Conservation (phyloP, 148 eudicot genomes). For the Hydrangea macrophylla region DNA sequence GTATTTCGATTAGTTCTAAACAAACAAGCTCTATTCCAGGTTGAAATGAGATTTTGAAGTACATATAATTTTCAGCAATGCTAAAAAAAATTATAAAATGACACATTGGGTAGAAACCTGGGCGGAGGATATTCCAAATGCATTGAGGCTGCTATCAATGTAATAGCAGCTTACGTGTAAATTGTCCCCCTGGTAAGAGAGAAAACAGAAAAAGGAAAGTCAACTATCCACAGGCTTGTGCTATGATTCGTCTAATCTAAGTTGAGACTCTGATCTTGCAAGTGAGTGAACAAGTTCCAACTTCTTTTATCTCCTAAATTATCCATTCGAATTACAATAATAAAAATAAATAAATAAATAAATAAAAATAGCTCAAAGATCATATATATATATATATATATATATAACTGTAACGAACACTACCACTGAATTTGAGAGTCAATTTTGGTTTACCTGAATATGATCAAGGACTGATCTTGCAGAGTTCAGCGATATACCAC, state of each 20-base stretch:
- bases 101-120: constrained; percentile 47
- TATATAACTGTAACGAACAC: not conserved
- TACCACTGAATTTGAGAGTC: not conserved
- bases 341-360: too few species aligned
- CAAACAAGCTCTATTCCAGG: too few species aligned
- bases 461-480: constrained; percentile 91
- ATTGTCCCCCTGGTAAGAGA: constrained; percentile 55
- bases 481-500: constrained; percentile 86
- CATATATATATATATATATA: too few species aligned
- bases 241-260: not conserved
- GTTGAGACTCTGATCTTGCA: not conserved
- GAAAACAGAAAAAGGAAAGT: not conserved
- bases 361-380: too few species aligned
- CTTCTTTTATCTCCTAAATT: too few species aligned
- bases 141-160: constrained; percentile 75
- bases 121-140: constrained; percentile 77
- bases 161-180: constrained; percentile 82
- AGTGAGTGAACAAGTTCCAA: too few species aligned
- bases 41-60: too few species aligned
- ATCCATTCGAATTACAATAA: too few species aligned
- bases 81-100: too few species aligned
- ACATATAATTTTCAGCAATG: too few species aligned
- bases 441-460: constrained; percentile 70
- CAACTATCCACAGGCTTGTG: not conserved
- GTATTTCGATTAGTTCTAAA: not conserved